phyloP scores from a whole-genome alignment of 2,329 filamentous ascomycete species.

The Myrmaecium sp. region DNA sequence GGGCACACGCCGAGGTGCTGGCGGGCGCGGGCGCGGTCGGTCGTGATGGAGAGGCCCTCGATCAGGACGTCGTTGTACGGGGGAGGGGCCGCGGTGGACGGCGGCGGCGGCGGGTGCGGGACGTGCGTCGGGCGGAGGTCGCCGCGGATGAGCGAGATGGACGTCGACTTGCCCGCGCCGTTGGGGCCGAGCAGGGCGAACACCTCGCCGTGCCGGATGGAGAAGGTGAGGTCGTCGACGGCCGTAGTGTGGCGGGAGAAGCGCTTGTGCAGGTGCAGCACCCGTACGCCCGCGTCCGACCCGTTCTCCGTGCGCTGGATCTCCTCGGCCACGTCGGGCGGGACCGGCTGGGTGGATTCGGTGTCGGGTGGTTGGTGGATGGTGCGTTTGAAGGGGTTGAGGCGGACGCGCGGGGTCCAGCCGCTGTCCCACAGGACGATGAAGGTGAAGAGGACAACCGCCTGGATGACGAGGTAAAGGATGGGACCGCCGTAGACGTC shows the following conservation, averaged over 20 bases:
- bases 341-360: conserved; percentile 27
- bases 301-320: conserved; percentile 42
- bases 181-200: conserved; percentile 84
- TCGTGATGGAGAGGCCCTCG: conserved; percentile 59
- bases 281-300: conserved; percentile 55
- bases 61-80: conserved; percentile 67
- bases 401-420: conserved; percentile 37
- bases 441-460: conserved; percentile 49
- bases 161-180: conserved; percentile 81
- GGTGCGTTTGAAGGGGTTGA: conserved; percentile 16
- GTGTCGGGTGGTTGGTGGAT: conserved; percentile 23
- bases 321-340: conserved; percentile 47
- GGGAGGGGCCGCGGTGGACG: too few relatives aligned
- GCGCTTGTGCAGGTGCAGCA: conserved; percentile 62
- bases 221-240: conserved; percentile 79
- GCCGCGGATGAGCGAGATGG: conserved; percentile 77
- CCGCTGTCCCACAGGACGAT: conserved; percentile 72
- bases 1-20: conserved; percentile 79
- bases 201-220: conserved; percentile 62
- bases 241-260: conserved; percentile 56
- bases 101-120: too few relatives aligned
- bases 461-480: conserved; percentile 63
- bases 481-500: conserved; percentile 70
- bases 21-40: conserved; percentile 53
- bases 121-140: conserved; percentile 57